Evolutionary conservation across 2,329 filamentous ascomycete species (phyloP).

Genomic region (Eurotiales sp.): DNA sequence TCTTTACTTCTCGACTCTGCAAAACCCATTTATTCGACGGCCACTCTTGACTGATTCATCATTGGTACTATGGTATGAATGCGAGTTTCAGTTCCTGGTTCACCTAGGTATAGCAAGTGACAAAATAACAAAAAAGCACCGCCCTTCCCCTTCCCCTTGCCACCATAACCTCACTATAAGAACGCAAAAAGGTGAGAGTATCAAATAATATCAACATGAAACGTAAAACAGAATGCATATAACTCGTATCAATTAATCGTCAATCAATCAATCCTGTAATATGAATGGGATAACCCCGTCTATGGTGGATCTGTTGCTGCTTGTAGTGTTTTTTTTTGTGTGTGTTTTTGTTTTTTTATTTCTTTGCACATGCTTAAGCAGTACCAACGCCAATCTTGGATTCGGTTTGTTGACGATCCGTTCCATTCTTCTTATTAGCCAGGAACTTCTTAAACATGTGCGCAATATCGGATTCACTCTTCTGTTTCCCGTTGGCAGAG

Average conservation of each 20-base stretch:
- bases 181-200: background rate
- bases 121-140: too few species aligned
- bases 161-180: too few species aligned
- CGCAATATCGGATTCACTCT: conserved; percentile 45
- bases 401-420: conserved; percentile 25
- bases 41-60: too few species aligned
- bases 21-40: too few species aligned
- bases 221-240: background rate
- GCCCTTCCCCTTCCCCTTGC: too few species aligned
- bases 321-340: background rate
- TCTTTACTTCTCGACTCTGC: too few species aligned
- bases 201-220: conserved; percentile 1
- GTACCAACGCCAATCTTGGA: conserved; percentile 34
- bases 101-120: too few species aligned
- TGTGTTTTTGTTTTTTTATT: conserved; percentile 9
- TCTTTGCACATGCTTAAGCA: conserved; percentile 14
- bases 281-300: background rate
- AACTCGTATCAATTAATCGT: background rate
- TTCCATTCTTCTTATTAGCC: conserved; percentile 30
- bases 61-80: too few species aligned
- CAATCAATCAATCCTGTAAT: background rate
- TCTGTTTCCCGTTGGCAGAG: conserved; percentile 23
- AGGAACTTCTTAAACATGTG: conserved; percentile 41
- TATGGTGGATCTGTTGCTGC: background rate
- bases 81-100: too few species aligned